phyloP scores from a whole-genome alignment of 2,329 filamentous ascomycete genomes.

The Thelonectria blattea region DNA sequence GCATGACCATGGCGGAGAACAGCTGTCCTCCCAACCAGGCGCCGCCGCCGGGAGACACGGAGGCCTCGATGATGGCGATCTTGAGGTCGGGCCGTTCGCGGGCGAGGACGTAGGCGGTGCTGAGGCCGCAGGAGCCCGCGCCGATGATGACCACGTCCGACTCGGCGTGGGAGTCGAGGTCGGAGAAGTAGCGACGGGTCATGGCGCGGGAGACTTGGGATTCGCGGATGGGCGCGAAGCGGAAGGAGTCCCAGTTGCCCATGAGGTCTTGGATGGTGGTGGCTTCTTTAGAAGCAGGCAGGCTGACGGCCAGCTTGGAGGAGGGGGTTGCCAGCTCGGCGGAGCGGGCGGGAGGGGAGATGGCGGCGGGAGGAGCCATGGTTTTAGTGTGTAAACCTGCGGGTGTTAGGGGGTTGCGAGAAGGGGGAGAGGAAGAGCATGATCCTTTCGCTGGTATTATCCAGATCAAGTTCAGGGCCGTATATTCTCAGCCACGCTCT shows the following conservation, averaged over 20 bases:
- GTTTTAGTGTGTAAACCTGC: conserved; percentile 24
- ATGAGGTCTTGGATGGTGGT: conserved; percentile 56
- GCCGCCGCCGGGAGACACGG: conserved; percentile 84
- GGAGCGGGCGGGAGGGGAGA: conserved; percentile 61
- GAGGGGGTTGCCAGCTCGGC: conserved; percentile 46
- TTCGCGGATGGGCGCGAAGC: conserved; percentile 87
- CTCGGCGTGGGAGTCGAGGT: conserved; percentile 88
- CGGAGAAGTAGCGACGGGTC: conserved; percentile 90
- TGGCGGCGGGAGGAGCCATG: conserved; percentile 79
- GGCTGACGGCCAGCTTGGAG: neutral
- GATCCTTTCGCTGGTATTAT: conserved; percentile 99
- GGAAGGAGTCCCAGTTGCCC: conserved; percentile 81
- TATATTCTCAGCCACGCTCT: conserved; percentile 76
- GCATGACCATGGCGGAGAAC: conserved; percentile 95
- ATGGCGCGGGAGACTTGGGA: conserved; percentile 91
- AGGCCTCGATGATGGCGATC: conserved; percentile 89
- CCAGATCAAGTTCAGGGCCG: conserved; percentile 94
- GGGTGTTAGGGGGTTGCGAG: conserved; percentile 40
- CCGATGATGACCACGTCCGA: conserved; percentile 94
- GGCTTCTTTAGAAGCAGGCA: conserved; percentile 19
- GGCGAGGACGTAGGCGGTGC: conserved; percentile 82
- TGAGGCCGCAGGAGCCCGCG: conserved; percentile 86
- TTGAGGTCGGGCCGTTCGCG: conserved; percentile 86
- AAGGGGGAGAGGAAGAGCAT: conserved; percentile 71
- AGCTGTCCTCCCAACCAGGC: conserved; percentile 94